Evolutionary conservation across 2,329 filamentous ascomycete genomes (phyloP).

Genomic region (Amphichorda felina): DNA sequence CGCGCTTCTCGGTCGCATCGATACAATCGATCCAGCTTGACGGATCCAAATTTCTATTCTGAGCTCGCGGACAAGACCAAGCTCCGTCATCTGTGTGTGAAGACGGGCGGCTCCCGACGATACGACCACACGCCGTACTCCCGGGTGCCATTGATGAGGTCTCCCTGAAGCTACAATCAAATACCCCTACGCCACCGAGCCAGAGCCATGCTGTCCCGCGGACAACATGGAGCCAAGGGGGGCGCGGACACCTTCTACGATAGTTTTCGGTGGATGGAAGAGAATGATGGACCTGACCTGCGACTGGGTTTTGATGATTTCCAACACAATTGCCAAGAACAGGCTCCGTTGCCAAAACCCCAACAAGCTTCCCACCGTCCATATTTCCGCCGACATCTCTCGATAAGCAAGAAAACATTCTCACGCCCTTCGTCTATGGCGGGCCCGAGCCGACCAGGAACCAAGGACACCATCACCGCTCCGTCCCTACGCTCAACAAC

Average conservation of each 20-base stretch:
- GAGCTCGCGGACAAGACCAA: slow-evolving; percentile 36
- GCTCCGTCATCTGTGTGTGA: slow-evolving; percentile 55
- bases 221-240: slow-evolving; percentile 10
- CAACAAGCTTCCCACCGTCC: slow-evolving; percentile 32
- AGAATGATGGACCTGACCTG: slow-evolving; percentile 58
- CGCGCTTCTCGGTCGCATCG: too few relatives aligned
- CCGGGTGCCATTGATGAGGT: slow-evolving; percentile 14
- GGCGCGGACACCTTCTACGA: slow-evolving; percentile 48
- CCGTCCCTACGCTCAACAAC: slow-evolving; percentile 9
- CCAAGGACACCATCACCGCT: slow-evolving; percentile 23
- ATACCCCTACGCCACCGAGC: not conserved
- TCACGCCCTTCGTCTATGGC: slow-evolving; percentile 38
- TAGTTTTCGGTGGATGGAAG: slow-evolving; percentile 63
- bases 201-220: not conserved
- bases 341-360: slow-evolving; percentile 25
- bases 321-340: slow-evolving; percentile 47
- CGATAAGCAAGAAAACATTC: slow-evolving; percentile 55
- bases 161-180: slow-evolving; percentile 7
- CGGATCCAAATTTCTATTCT: not conserved
- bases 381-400: slow-evolving; percentile 60
- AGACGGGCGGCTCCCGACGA: slow-evolving; percentile 56
- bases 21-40: too few relatives aligned
- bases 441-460: slow-evolving; percentile 34
- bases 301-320: slow-evolving; percentile 59
- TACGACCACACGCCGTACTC: slow-evolving; percentile 25